Evolutionary conservation across 1,284 basidiomycete species (phyloP).

Genomic region (Trametes pubescens): DNA sequence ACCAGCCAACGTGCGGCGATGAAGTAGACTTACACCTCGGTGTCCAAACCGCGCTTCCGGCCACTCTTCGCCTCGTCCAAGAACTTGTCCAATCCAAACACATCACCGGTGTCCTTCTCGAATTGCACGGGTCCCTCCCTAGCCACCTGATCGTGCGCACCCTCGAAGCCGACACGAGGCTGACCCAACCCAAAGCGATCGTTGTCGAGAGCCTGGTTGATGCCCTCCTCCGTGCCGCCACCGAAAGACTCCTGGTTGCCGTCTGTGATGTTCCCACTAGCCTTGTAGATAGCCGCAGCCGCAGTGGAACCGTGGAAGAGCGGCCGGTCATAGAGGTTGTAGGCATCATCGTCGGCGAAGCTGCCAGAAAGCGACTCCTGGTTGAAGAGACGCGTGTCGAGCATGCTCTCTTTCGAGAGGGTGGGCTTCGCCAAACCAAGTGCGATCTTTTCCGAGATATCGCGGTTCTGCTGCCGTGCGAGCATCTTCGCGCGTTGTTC

Average conservation of each 20-base stretch:
- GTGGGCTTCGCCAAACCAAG: constrained; percentile 98
- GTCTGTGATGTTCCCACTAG: constrained; percentile 83
- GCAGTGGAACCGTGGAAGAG: constrained; percentile 96
- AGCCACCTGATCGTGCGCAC: constrained; percentile 82
- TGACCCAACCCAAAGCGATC: constrained; percentile 95
- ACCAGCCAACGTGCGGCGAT: not conserved
- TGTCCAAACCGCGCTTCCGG: constrained; percentile 88
- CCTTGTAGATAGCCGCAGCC: constrained; percentile 97
- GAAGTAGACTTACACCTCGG: constrained; percentile 65
- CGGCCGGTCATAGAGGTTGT: constrained; percentile 94
- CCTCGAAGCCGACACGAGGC: constrained; percentile 88
- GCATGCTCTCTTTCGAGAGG: constrained; percentile 93
- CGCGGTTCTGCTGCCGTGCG: constrained; percentile 95
- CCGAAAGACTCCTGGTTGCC: constrained; percentile 92
- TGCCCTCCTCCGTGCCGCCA: constrained; percentile 94
- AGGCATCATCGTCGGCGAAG: constrained; percentile 93
- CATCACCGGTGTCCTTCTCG: constrained; percentile 96
- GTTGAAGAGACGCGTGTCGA: constrained; percentile 98
- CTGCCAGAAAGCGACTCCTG: constrained; percentile 84
- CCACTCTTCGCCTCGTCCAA: constrained; percentile 96
- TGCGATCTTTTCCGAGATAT: constrained; percentile 99
- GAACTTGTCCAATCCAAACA: constrained; percentile 98
- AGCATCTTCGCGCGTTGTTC: constrained; percentile 97
- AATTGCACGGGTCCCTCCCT: constrained; percentile 98
- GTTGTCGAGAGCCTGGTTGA: constrained; percentile 88